Percentiles rank a stretch among this genome's conserved stretches.
These are phyloP conservation scores for Clohesyomyces aquaticus DNA, from an alignment of 495 filamentous ascomycete genomes.

Conservation along the genomic window DNA sequence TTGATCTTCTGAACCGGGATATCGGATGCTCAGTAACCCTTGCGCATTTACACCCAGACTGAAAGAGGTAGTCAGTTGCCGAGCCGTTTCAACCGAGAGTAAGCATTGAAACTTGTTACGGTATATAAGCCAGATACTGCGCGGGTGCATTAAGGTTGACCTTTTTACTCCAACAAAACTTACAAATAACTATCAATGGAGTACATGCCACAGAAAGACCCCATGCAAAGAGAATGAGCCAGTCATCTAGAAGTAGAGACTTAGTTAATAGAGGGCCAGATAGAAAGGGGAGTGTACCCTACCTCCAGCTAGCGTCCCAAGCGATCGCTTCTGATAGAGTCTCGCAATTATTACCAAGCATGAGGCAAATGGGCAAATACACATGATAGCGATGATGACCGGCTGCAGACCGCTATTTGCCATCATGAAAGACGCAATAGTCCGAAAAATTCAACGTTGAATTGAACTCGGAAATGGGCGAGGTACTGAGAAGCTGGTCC, in stretches of 20 bases:
- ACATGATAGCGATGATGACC: not conserved
- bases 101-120: not conserved
- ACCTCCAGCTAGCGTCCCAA: not conserved
- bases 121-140: not conserved
- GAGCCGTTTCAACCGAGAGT: too few relatives aligned
- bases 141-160: not conserved
- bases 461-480: too few relatives aligned
- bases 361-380: not conserved
- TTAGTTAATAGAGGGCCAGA: not conserved
- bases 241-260: not conserved
- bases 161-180: not conserved
- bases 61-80: too few relatives aligned
- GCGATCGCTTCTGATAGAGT: not conserved
- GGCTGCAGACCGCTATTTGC: not conserved
- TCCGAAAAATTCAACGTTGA: too few relatives aligned
- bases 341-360: not conserved
- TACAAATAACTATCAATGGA: not conserved
- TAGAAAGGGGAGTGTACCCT: not conserved
- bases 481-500: too few relatives aligned
- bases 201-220: not conserved
- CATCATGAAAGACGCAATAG: too few relatives aligned
- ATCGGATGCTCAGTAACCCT: not conserved
- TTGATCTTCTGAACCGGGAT: not conserved
- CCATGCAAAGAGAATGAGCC: not conserved
- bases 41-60: too few relatives aligned